These are phyloP conservation scores for Teunomyces tritomae DNA, from an alignment of 805 yeast genomes.

Conservation along the genomic window DNA sequence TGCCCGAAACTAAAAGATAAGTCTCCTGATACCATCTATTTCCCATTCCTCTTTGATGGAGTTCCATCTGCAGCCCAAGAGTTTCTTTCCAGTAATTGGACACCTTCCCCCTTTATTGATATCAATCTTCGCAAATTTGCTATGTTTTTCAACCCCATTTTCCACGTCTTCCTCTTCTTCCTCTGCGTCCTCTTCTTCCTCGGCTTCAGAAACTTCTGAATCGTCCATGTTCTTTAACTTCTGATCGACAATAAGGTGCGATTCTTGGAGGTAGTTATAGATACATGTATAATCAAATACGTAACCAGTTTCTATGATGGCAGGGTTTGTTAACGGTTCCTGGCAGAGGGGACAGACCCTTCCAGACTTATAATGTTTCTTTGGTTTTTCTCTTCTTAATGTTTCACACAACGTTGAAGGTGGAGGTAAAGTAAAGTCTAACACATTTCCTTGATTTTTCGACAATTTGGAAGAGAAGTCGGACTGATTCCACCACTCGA, in stretches of 20 bases:
- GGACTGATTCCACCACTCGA: slow-evolving; percentile 91
- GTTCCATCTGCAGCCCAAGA: slow-evolving; percentile 70
- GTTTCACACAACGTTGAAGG: slow-evolving; percentile 31
- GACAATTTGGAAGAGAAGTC: slow-evolving; percentile 62
- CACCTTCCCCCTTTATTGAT: slow-evolving; percentile 64
- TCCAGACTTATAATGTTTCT: slow-evolving; percentile 26
- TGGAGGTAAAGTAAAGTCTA: slow-evolving; percentile 51
- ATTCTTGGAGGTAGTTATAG: slow-evolving; percentile 54
- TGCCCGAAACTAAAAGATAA: slow-evolving; percentile 50
- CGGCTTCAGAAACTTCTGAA: slow-evolving; percentile 17
- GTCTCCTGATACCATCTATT: slow-evolving; percentile 68
- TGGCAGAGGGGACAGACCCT: slow-evolving; percentile 69
- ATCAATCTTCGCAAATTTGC: slow-evolving; percentile 17
- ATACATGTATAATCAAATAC: slow-evolving; percentile 90
- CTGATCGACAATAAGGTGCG: slow-evolving; percentile 31
- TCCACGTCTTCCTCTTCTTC: slow-evolving; percentile 11
- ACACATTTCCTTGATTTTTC: slow-evolving; percentile 42
- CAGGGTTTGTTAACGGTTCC: slow-evolving; percentile 66
- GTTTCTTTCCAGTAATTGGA: slow-evolving; percentile 73
- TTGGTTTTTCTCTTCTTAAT: slow-evolving; percentile 14
- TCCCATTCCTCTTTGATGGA: slow-evolving; percentile 61
- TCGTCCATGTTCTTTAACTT: slow-evolving; percentile 9
- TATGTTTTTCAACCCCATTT: slow-evolving; percentile 8
- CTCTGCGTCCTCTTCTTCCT: slow-evolving; percentile 9
- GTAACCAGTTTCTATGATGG: slow-evolving; percentile 86